Base-by-base conservation (phyloP, 352 stramenopile species). In the Phytophthora litchii region DNA sequence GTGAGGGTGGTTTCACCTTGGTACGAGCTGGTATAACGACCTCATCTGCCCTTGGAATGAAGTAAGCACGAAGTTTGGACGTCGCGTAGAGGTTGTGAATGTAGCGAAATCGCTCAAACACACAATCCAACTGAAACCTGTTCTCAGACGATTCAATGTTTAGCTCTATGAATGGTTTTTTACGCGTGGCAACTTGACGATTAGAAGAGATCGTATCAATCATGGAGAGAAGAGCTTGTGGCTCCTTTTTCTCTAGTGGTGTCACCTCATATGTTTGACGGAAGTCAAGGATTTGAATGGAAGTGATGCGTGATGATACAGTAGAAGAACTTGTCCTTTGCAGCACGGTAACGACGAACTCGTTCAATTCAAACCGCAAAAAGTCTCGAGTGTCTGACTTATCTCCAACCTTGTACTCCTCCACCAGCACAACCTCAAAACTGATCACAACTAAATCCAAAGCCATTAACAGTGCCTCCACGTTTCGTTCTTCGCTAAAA, bases 71-170 rank as follows among this genome's bases (percentile, higher is more conserved):
- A 3, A 92, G 65, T 48, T 89, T 92, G 3, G 74, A 66, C 0
- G 73, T 76, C 3, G 87, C 76, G 16, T 78, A 80, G 14, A 92
- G 40, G 32, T 91, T 86, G 51, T 92, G 79, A 25, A 91, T 87
- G 44, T 88, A 91, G 21, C 78, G 61, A 45, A 92, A 92, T 6
- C 76, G 70, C 49, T 84, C 74, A 36, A 90, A 77, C 0, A 23
- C 57, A 51, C 83, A 92, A 27, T 73, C 70, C 1, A 92, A 46
- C 31, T 77, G 72, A 32, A 92, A 78, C 29, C 74, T 83, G 2
- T 54, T 65, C 37, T 92, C 74, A 0, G 76, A 78, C 0, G 72
- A 76, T 37, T 92, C 80, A 10, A 92, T 84, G 7, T 54, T 78
- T 13, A 92, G 50, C 21, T 83, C 61, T 4, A 92, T 36, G 38